Evolutionary conservation across 2,329 filamentous ascomycete genomes (phyloP).

Genomic region (Hypoxylon sp.): DNA sequence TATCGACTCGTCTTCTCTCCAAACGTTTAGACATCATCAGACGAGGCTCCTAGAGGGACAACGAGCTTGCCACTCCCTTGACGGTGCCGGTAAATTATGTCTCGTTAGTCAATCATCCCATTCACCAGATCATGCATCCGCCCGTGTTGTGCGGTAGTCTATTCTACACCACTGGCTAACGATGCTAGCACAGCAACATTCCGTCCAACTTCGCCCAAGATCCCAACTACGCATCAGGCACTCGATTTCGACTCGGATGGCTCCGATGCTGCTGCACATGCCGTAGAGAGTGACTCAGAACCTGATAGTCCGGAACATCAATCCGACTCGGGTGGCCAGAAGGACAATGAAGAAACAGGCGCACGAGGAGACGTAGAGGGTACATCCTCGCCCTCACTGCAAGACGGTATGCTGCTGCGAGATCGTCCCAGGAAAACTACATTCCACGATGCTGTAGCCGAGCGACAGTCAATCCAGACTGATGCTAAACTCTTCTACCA

Average conservation of each 20-base stretch:
- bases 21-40: constrained; percentile 10
- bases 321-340: constrained; percentile 27
- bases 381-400: constrained; percentile 46
- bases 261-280: constrained; percentile 54
- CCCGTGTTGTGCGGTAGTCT: constrained; percentile 9
- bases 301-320: constrained; percentile 50
- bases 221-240: constrained; percentile 52
- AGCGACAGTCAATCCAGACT: constrained; percentile 93
- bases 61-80: constrained; percentile 8
- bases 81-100: constrained; percentile 29
- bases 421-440: constrained; percentile 80
- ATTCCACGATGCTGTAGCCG: constrained; percentile 92
- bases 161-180: constrained; percentile 33
- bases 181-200: constrained; percentile 42
- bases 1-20: neutral
- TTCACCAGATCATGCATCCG: neutral
- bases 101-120: constrained; percentile 40
- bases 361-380: constrained; percentile 13
- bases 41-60: constrained; percentile 9
- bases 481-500: constrained; percentile 98
- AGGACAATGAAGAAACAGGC: constrained; percentile 13
- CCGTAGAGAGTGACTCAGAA: constrained; percentile 54
- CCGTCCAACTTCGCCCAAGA: constrained; percentile 56
- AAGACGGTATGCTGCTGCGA: constrained; percentile 71
- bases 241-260: constrained; percentile 57